These are phyloP conservation scores for Nakaseomyces uthaithaninus DNA, from an alignment of 1,139 yeast genomes.

Conservation along the genomic window DNA sequence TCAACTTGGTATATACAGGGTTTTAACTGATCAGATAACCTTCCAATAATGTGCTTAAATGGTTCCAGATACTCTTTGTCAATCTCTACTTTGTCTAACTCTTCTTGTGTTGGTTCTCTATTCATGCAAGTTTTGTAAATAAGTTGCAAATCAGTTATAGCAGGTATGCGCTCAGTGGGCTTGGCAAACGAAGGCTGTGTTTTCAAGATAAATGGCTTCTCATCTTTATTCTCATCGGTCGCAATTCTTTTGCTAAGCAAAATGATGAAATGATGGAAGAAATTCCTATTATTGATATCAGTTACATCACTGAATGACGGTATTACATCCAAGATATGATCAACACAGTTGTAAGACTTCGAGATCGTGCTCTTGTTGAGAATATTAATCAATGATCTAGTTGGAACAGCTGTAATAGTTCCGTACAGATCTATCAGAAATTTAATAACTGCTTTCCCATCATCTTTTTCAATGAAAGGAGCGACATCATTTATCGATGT, in stretches of 20 bases:
- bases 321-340: conserved; percentile 41
- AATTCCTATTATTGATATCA: conserved; percentile 76
- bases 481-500: conserved; percentile 19
- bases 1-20: conserved; percentile 57
- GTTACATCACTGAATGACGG: conserved; percentile 51
- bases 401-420: conserved; percentile 33
- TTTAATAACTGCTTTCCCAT: conserved; percentile 36
- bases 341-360: conserved; percentile 49
- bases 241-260: background rate
- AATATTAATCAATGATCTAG: conserved; percentile 36
- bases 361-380: conserved; percentile 56
- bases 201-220: conserved; percentile 3
- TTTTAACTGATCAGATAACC: conserved; percentile 46
- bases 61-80: conserved; percentile 8
- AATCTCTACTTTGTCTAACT: conserved; percentile 6
- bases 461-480: conserved; percentile 39
- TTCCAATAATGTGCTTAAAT: conserved; percentile 40
- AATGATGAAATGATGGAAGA: conserved; percentile 75
- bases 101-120: background rate
- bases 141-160: conserved; percentile 25
- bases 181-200: conserved; percentile 2
- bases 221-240: background rate
- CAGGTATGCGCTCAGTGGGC: conserved; percentile 26
- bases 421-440: conserved; percentile 37
- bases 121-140: background rate